Evolutionary conservation across 2,329 filamentous ascomycete species (phyloP).

Genomic region (Penicillium nordicum): DNA sequence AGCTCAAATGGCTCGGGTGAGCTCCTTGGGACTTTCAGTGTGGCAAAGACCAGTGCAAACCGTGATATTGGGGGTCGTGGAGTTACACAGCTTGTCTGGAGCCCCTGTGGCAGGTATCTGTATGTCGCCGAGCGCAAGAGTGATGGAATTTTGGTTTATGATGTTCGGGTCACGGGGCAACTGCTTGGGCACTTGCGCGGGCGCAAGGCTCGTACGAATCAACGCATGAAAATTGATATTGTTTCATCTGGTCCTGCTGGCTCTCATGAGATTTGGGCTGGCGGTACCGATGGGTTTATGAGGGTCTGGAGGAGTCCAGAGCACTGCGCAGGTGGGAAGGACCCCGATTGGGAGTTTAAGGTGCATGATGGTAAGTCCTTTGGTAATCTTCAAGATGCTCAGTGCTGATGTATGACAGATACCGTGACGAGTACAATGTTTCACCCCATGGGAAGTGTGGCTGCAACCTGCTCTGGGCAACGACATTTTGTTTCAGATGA

Average conservation of each 20-base stretch:
- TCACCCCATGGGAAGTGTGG: slow-evolving; percentile 46
- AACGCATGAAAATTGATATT: slow-evolving; percentile 57
- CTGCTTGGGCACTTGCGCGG: slow-evolving; percentile 51
- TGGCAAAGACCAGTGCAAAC: slow-evolving; percentile 41
- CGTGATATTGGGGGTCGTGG: slow-evolving; percentile 49
- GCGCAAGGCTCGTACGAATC: slow-evolving; percentile 49
- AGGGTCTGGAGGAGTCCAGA: slow-evolving; percentile 50
- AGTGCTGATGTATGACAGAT: slow-evolving; percentile 34
- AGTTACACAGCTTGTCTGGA: slow-evolving; percentile 57
- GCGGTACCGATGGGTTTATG: slow-evolving; percentile 55
- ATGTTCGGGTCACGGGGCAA: slow-evolving; percentile 54
- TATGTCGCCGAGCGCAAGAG: slow-evolving; percentile 57
- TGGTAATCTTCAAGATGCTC: neutral
- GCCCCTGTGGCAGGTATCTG: slow-evolving; percentile 56
- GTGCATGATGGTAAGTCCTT: slow-evolving; percentile 44
- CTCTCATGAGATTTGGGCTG: slow-evolving; percentile 57
- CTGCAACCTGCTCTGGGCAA: slow-evolving; percentile 52
- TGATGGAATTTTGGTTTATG: slow-evolving; percentile 56
- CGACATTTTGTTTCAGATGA: slow-evolving; percentile 24
- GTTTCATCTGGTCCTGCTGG: slow-evolving; percentile 32
- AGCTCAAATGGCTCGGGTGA: slow-evolving; percentile 49
- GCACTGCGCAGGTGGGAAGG: slow-evolving; percentile 38
- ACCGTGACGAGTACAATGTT: slow-evolving; percentile 45
- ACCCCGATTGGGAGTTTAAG: slow-evolving; percentile 43
- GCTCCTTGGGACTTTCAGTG: slow-evolving; percentile 50